Evolutionary conservation across 192 early-diverging fungal species (phyloP).

Genomic region (Entomortierella lignicola): DNA sequence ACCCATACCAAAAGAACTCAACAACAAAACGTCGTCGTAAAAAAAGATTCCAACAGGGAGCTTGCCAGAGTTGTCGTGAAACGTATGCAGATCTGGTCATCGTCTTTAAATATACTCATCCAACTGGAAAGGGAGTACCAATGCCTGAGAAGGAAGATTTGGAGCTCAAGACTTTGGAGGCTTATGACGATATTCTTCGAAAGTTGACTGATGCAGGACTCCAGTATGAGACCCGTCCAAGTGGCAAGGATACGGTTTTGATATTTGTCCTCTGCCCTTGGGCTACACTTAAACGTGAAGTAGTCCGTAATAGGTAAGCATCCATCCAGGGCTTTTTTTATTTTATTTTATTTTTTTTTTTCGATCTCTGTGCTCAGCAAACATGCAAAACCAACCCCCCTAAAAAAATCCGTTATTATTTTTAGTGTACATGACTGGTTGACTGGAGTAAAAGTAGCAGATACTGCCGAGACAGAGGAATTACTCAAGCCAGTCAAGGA

Average conservation of each 20-base stretch:
- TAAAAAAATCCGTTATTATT: not conserved
- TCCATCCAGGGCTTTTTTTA: too few species aligned
- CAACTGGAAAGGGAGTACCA: not conserved
- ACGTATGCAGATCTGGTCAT: conserved; percentile 56
- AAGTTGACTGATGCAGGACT: conserved; percentile 72
- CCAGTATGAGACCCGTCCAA: conserved; percentile 68
- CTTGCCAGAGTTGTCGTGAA: conserved; percentile 3
- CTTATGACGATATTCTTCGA: conserved; percentile 63
- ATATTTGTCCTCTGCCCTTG: conserved; percentile 75
- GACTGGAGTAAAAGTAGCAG: conserved; percentile 68
- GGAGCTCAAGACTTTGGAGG: conserved; percentile 45
- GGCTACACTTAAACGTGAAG: conserved; percentile 59
- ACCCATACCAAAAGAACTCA: not conserved
- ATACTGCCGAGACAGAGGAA: conserved; percentile 30
- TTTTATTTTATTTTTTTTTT: too few species aligned
- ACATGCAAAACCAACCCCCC: not conserved
- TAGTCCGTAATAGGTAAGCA: conserved; percentile 52
- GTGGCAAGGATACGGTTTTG: conserved; percentile 64
- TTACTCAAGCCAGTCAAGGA: conserved; percentile 20
- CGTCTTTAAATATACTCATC: conserved; percentile 46
- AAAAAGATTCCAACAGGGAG: not conserved
- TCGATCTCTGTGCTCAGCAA: too few species aligned
- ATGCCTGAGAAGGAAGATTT: conserved; percentile 12
- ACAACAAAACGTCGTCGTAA: not conserved
- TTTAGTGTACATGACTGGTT: conserved; percentile 74